Base-by-base conservation (phyloP, 2,329 filamentous ascomycete species). In the Escovopsis weberi region DNA sequence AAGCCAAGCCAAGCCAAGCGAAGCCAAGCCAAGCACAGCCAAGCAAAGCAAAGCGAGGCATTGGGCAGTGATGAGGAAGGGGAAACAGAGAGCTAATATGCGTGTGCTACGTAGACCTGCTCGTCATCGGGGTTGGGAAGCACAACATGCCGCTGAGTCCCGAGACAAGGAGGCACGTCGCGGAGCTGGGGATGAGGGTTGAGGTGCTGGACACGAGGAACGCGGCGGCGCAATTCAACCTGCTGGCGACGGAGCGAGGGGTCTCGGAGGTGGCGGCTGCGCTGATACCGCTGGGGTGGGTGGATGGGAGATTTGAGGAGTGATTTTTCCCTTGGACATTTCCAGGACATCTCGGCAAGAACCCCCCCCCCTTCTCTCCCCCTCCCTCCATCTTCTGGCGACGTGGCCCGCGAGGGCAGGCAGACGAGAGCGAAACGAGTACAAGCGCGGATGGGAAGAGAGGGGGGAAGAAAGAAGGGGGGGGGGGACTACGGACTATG, bases 181-280 rank as follows among this genome's bases (percentile, higher is more conserved):
- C 80, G 47, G 72, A 75, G 28, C 62, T 96, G 36, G 91, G 91
- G 0, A 83, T 96, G 51, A 72, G 85, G 44, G 70, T 96, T 5
- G 91, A 98, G 55, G 72, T 95, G 4, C 74, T 89, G 55, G 91
- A 96, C 63, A 96, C 91, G 30, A 72, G 86, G 48, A 96, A 96
- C 62, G 91, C 91, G 8, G 85, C 89, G 1, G 82, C 88, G 32
- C 87, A 95, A 59, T 98, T 91, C 61, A 98, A 98, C 58, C 59
- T 98, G 54, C 66, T 98, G 43, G 89, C 87, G n/a, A 96, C 87
- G 15, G 91, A 98, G 66, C 70, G 91, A 41, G 89, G 91, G 1
- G 78, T 91, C 6, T 72, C 78, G 18, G 82, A 89, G 54, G 79
- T 96, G 47, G 89, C 87, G 26, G 89, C 86, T 2, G 89, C 87